Conservation (phyloP, 768 basidiomycete species). For the Zangia roseola region DNA sequence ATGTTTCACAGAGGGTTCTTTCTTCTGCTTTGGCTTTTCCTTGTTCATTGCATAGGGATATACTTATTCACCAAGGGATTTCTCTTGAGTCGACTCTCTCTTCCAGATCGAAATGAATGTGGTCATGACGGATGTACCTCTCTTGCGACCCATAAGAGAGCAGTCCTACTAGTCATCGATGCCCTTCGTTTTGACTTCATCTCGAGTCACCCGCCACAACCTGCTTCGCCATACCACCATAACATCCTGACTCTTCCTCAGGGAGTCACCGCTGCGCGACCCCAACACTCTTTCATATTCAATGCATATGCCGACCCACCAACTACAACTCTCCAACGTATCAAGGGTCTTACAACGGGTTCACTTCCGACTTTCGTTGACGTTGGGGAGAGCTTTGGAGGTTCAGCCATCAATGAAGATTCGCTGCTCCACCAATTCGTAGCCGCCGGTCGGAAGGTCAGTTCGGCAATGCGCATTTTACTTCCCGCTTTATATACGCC, state of each 20-base stretch:
- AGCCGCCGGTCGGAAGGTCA: conserved; percentile 58
- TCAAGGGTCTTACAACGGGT: conserved; percentile 94
- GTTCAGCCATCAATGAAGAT: conserved; percentile 83
- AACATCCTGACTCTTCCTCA: conserved; percentile 77
- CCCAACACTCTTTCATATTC: conserved; percentile 79
- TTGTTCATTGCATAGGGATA: conserved; percentile 74
- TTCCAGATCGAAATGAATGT: conserved; percentile 43
- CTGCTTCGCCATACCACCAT: conserved; percentile 71
- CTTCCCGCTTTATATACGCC: conserved; percentile 2
- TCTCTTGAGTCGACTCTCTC: conserved; percentile 66
- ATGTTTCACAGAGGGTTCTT: conserved; percentile 18
- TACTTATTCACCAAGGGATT: conserved; percentile 93
- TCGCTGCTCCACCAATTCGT: conserved; percentile 76
- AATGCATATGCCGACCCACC: conserved; percentile 93
- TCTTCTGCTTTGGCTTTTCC: conserved; percentile 56
- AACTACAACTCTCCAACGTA: conserved; percentile 89
- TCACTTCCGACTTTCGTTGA: conserved; percentile 96
- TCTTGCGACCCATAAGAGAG: conserved; percentile 69
- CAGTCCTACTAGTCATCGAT: conserved; percentile 87
- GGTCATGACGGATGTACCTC: conserved; percentile 43
- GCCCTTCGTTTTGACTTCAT: conserved; percentile 94
- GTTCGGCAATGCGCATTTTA: neutral
- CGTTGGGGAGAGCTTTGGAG: conserved; percentile 90
- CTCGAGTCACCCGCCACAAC: conserved; percentile 57
- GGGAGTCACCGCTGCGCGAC: conserved; percentile 61